Base-by-base conservation (phyloP, 2,329 filamentous ascomycete species). In the Pestalotiopsis sp. region DNA sequence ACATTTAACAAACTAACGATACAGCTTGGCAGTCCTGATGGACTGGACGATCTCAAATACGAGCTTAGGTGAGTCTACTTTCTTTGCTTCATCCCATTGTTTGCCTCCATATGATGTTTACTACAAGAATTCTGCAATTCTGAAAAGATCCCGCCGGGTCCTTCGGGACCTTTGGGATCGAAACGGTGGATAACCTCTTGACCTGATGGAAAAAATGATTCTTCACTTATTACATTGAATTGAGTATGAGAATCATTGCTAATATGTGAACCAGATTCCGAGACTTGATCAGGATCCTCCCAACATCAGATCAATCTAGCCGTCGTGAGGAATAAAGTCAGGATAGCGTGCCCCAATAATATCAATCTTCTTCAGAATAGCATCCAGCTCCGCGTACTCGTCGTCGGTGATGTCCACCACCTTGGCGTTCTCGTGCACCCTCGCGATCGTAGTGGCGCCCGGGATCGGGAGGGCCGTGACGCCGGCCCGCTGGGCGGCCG, bases 391-490 rank as follows among this genome's bases (percentile, higher is more conserved):
- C 5, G 74, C 75, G 76, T 88, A 75, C 71, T 90, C 89, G 4
- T 81, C 82, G 2, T 83, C 80, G 1, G 80, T 84, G 60, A 91
- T 75, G 1, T 84, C 79, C 4, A 89, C 80, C 45, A 81, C 71
- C 69, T 82, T 84, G 39, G 83, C 79, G 72, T 93, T 93, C 82
- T 92, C 90, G n/a, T 81, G 73, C 12, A 92, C 83, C 25, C 90
- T 83, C 49, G 80, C 83, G 11, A 80, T 81, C 4, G 83, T 88
- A 0, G 87, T 88, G 9, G 90, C 87, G 2, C 91, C 91, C 0
- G 91, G 91, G 70, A 93, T 92, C 5, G 90, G 90, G 65, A 93
- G 86, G 70, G 92, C 86, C 17, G 74, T 78, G 83, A 87, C 84
- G 52, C 86, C 88, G 5, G 85, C 82, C 45, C 81, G 82, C 65